Evolutionary conservation across 2,329 filamentous ascomycete genomes (phyloP).

Genomic region (Arachnomyces sp.): DNA sequence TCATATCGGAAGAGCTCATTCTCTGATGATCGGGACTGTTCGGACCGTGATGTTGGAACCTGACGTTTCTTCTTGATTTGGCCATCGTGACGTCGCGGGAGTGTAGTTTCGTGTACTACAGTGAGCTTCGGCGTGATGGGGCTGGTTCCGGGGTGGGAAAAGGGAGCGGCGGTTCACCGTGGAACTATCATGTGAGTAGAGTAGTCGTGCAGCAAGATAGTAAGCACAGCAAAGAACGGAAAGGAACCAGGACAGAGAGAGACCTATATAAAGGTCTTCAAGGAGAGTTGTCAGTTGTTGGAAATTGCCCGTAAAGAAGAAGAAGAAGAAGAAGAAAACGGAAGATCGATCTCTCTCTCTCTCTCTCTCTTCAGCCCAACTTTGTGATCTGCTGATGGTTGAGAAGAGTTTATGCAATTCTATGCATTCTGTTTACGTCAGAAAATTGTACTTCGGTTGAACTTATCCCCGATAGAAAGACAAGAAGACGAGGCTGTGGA

Average conservation of each 20-base stretch:
- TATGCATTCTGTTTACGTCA: too few species aligned
- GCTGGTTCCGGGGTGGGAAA: constrained; percentile 3
- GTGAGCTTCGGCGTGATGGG: not conserved
- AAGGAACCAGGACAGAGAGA: not conserved
- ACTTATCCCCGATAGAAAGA: not conserved
- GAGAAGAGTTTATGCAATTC: too few species aligned
- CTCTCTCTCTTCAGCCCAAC: too few species aligned
- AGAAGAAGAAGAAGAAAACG: constrained; percentile 2
- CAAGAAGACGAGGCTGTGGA: not conserved
- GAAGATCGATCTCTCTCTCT: constrained; percentile 1
- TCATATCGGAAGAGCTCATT: constrained; percentile 47
- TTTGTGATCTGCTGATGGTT: too few species aligned
- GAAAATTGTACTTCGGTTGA: not conserved
- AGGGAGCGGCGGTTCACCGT: constrained; percentile 7
- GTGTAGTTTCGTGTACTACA: not conserved
- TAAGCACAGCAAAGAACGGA: not conserved
- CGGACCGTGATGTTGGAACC: constrained; percentile 45
- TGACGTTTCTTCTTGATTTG: constrained; percentile 50
- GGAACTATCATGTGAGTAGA: constrained; percentile 1
- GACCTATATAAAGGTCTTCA: too few species aligned
- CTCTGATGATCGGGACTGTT: constrained; percentile 42
- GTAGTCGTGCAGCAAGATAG: too few species aligned
- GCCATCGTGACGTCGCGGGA: constrained; percentile 33
- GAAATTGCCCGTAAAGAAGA: constrained; percentile 4
- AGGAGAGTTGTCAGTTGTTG: constrained; percentile 5